Base-by-base conservation (phyloP, 768 basidiomycete genomes). In the Amanita rimosa region DNA sequence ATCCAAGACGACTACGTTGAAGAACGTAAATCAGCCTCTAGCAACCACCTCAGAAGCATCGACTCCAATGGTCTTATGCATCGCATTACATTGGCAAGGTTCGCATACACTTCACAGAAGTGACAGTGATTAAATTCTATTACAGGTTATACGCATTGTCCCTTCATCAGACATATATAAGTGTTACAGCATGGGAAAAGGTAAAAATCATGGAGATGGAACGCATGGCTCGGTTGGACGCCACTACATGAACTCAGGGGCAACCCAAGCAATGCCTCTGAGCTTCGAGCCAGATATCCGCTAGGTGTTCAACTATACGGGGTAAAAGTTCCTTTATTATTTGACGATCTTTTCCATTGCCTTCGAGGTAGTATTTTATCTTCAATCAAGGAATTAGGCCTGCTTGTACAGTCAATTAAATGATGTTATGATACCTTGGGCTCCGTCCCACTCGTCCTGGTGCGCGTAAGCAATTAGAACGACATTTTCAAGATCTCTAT, bases 321-420 rank as follows among this genome's bases (percentile, higher is more conserved):
- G 64, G 62, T n/a, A 93, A 69, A 33, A 78, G 61, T 3, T 53
- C 56, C 2, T 64, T 64, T 3, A 92, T 79, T 0, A 60, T 57
- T n/a, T 52, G 52, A 0, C 65, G 57, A 53, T 85, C 64, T 43
- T 61, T 67, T 0, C 88, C 87, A 43, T 68, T 75, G 9, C 86
- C 91, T 67, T 94, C 91, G 24, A 93, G 67, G 58, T 94, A 94
- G 62, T 85, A 90, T 60, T 94, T 94, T 66, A 92, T 87, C 85
- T 74, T 40, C n/a, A 38, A 38, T 21, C 21, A n/a, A 24, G 26
- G 19, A 29, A 26, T 36, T 21, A 31, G 13, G 31, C 13, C 31
- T 11, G 31, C 11, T 5, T 11, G 31, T 5, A 21, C 24, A 22
- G 13, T 21, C 22, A 19, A 6, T 22, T 0, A 14, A 26, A 14